Conservation (phyloP, 768 basidiomycete species). For the Phaffia tasmanica region DNA sequence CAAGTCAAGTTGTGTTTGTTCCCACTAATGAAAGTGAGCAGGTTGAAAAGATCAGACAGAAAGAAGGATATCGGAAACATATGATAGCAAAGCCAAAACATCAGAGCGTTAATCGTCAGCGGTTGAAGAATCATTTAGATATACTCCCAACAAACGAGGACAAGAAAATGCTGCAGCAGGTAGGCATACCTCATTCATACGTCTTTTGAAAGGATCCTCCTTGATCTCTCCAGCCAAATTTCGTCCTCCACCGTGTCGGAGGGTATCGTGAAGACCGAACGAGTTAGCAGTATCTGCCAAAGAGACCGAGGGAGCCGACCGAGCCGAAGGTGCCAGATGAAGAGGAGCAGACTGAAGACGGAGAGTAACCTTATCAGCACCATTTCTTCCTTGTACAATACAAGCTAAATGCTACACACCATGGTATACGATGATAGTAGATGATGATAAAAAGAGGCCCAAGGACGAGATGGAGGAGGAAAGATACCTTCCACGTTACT, state of each 20-base stretch:
- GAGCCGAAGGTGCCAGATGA: slow-evolving; percentile 14
- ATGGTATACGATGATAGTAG: too few relatives aligned
- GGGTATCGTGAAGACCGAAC: slow-evolving; percentile 76
- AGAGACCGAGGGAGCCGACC: slow-evolving; percentile 22
- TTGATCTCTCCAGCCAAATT: slow-evolving; percentile 66
- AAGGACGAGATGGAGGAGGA: too few relatives aligned
- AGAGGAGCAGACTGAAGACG: slow-evolving; percentile 21
- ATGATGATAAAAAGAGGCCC: too few relatives aligned
- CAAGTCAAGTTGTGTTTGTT: slow-evolving; percentile 77
- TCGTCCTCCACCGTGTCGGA: slow-evolving; percentile 64
- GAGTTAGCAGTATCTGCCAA: slow-evolving; percentile 38
- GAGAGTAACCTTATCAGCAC: not conserved
- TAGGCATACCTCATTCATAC: slow-evolving; percentile 62
- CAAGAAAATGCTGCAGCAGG: not conserved
- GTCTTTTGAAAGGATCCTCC: slow-evolving; percentile 51
- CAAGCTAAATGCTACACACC: too few relatives aligned
- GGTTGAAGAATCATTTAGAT: not conserved
- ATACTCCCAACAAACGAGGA: not conserved
- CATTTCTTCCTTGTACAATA: too few relatives aligned
- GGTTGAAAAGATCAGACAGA: slow-evolving; percentile 1
- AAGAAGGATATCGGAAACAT: not conserved
- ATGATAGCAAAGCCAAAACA: not conserved
- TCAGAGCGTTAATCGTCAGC: not conserved
- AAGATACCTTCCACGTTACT: too few relatives aligned
- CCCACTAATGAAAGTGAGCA: slow-evolving; percentile 59